Evolutionary conservation across 2,329 filamentous ascomycete genomes (phyloP), one percentile per base, ranked within the genome.

Genomic region (Ophiostoma piceae): DNA sequence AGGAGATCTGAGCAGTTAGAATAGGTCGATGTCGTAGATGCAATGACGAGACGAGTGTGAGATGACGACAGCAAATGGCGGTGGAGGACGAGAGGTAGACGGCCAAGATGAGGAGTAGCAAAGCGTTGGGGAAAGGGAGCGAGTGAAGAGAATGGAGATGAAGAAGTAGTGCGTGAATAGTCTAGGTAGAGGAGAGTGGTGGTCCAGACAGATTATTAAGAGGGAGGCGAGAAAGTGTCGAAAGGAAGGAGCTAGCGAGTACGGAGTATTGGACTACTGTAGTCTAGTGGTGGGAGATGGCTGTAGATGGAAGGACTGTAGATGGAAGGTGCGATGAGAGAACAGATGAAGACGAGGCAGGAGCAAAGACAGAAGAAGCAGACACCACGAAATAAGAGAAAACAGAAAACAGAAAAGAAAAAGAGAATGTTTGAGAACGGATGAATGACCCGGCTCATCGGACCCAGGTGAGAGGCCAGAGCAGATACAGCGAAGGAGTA

Each of bases 401-500:
- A 35, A 35, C 8, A 14, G n/a, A 41, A 12, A 68, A 26, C 37
- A 22, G 54, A 26, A 26, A 8, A 66, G 41, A 69, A 66, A 66
- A 37, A 26, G 35, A 37, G 19, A n/a, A 43, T 41, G 66, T 70
- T 73, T 65, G 70, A 72, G 71, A 71, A 72, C 73, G 75, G 75
- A 73, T 76, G 75, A 75, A 75, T 74, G 74, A 68, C 71, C 75
- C 76, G 76, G 76, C 75, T 75, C 76, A 75, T 76, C 74, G 75
- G 75, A 76, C 69, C 67, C 69, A 68, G 69, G 68, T 69, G 69
- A 67, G 70, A 43, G 19, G 62, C 39, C 11, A 37, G 35, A 22
- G 16, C 35, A 7, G 7, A 35, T 65, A 16, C 12, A 35, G 22
- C 7, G 19, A 37, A 12, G 32, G 29, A 1, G 9, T 26, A 39